A percentile compares a stretch with the other conserved stretches of the same genome.
Conservation (phyloP, 73 alveolate species). For the Paramecium caudatum region DNA sequence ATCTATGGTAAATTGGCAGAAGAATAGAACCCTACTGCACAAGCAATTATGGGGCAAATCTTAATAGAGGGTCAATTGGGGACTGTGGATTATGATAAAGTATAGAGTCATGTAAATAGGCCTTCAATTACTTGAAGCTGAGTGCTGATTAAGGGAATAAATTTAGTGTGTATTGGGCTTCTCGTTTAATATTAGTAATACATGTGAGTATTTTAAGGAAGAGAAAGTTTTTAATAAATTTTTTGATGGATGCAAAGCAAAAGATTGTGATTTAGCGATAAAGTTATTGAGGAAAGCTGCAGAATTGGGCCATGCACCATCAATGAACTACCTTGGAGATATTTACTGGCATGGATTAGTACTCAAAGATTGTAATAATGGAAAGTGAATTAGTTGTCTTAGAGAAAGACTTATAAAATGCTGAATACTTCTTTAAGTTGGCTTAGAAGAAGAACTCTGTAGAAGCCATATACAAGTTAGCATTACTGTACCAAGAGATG, state of each 20-base stretch:
- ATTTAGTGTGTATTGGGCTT: slow-evolving; percentile 23
- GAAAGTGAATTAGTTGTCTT: background rate
- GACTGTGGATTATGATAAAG: slow-evolving; percentile 19
- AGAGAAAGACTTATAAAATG: background rate
- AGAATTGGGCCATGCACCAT: slow-evolving; percentile 12
- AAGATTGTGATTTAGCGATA: slow-evolving; percentile 46
- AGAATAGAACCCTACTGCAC: background rate
- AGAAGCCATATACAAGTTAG: slow-evolving; percentile 42
- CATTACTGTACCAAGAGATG: slow-evolving; percentile 20
- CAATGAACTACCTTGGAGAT: slow-evolving; percentile 37
- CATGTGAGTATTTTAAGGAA: background rate
- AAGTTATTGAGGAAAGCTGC: slow-evolving; percentile 34
- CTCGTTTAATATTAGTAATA: background rate
- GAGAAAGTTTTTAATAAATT: slow-evolving; percentile 39
- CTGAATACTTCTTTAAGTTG: slow-evolving; percentile 5
- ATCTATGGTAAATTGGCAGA: slow-evolving; percentile 1
- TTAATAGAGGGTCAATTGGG: slow-evolving; percentile 19
- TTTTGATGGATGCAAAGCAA: background rate
- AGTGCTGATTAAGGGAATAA: slow-evolving; percentile 45
- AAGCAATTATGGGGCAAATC: slow-evolving; percentile 44
- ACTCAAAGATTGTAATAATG: background rate
- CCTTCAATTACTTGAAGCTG: slow-evolving; percentile 2
- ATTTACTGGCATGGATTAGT: background rate
- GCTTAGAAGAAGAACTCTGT: slow-evolving; percentile 32
- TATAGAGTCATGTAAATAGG: slow-evolving; percentile 18